These are phyloP conservation scores for Ogataea hybrid DNA, from an alignment of 1,139 yeast species.

Conservation along the genomic window DNA sequence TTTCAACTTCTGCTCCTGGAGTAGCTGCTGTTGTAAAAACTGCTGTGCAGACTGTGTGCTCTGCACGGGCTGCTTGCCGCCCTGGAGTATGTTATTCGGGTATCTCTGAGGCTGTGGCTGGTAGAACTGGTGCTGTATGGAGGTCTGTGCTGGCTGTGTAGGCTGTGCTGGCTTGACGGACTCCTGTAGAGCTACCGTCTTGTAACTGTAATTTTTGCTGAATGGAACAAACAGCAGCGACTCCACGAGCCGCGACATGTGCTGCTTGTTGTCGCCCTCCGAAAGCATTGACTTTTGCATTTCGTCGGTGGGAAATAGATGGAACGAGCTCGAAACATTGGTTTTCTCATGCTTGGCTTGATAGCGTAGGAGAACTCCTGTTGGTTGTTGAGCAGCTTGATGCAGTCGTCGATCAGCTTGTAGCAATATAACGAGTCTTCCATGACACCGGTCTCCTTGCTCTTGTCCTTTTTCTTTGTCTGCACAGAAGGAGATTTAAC, in stretches of 20 bases:
- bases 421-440: conserved; percentile 26
- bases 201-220: conserved; percentile 38
- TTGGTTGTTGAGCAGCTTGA: conserved; percentile 24
- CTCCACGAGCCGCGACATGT: conserved; percentile 28
- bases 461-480: conserved; percentile 33
- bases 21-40: conserved; percentile 26
- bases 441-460: conserved; percentile 19
- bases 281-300: conserved; percentile 17
- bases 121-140: conserved; percentile 19
- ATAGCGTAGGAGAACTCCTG: conserved; percentile 24
- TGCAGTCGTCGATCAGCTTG: conserved; percentile 26
- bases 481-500: conserved; percentile 27
- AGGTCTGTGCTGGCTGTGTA: conserved; percentile 26
- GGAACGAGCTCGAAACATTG: conserved; percentile 22
- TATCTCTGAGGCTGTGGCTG: conserved; percentile 27
- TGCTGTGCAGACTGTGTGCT: conserved; percentile 21
- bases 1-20: conserved; percentile 28
- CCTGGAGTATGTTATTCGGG: conserved; percentile 15
- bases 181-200: conserved; percentile 11
- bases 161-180: conserved; percentile 23
- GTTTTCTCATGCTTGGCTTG: conserved; percentile 21
- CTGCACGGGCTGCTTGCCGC: conserved; percentile 14
- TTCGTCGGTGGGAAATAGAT: conserved; percentile 19
- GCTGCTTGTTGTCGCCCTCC: conserved; percentile 20
- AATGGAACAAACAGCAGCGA: conserved; percentile 36